These are phyloP conservation scores for Sclerotinia sclerotiorum DNA, from an alignment of 2,329 filamentous ascomycete species.

Conservation along the genomic window DNA sequence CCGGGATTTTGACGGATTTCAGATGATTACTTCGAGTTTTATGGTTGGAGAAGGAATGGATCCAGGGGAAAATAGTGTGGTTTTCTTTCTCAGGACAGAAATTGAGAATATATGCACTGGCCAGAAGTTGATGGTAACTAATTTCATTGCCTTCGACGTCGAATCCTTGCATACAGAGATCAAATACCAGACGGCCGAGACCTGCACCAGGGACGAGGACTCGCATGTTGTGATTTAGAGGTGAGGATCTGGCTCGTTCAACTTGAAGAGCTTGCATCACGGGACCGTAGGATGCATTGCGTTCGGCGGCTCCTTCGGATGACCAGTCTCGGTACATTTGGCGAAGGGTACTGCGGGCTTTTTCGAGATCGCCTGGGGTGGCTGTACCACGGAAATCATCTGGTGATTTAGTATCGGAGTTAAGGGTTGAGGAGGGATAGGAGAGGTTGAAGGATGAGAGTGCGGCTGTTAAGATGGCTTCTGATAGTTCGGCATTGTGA, in stretches of 20 bases:
- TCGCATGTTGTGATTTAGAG: slow-evolving; percentile 36
- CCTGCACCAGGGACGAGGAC: slow-evolving; percentile 90
- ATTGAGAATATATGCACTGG: slow-evolving; percentile 76
- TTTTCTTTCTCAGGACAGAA: slow-evolving; percentile 58
- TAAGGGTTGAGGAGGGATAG: slow-evolving; percentile 7
- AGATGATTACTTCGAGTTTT: slow-evolving; percentile 72
- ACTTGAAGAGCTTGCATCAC: slow-evolving; percentile 64
- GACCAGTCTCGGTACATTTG: slow-evolving; percentile 98
- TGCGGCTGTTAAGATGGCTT: slow-evolving; percentile 70
- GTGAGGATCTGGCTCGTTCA: slow-evolving; percentile 42
- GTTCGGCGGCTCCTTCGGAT: slow-evolving; percentile 69
- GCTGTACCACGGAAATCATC: slow-evolving; percentile 69
- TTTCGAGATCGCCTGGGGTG: slow-evolving; percentile 76
- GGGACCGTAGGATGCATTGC: slow-evolving; percentile 74
- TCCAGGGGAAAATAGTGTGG: slow-evolving; percentile 81
- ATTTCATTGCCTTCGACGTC: slow-evolving; percentile 88
- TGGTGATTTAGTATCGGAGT: slow-evolving; percentile 23
- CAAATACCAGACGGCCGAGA: slow-evolving; percentile 83
- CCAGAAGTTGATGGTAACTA: slow-evolving; percentile 93
- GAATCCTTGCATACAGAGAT: slow-evolving; percentile 73
- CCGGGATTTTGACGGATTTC: slow-evolving; percentile 70
- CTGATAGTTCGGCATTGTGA: slow-evolving; percentile 78
- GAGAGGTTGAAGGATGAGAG: slow-evolving; percentile 63
- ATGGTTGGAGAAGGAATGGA: slow-evolving; percentile 87
- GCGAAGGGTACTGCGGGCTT: slow-evolving; percentile 85